A percentile compares a stretch with the other conserved stretches of the same genome.
Evolutionary conservation across 2,329 filamentous ascomycete species (phyloP).

Genomic region (Lachnellula subtilissima): DNA sequence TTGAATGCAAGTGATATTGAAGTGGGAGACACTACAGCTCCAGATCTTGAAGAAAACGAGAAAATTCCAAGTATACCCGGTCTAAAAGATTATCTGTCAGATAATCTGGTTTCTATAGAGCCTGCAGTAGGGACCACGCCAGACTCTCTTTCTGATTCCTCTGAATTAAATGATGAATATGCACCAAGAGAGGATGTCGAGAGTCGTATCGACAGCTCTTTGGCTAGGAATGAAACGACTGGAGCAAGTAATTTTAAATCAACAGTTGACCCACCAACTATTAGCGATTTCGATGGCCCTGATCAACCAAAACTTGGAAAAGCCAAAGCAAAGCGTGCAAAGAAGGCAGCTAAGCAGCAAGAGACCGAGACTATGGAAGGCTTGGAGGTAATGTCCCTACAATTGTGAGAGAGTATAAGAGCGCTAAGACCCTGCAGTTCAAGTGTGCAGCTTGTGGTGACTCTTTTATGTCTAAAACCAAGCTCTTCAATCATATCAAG

Average conservation of each 20-base stretch:
- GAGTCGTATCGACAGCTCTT: constrained; percentile 15
- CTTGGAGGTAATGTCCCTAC: constrained; percentile 14
- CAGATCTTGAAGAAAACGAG: not conserved
- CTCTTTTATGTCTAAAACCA: constrained; percentile 55
- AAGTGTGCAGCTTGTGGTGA: constrained; percentile 53
- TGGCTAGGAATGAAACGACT: constrained; percentile 12
- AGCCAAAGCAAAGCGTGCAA: constrained; percentile 49
- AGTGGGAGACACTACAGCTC: not conserved
- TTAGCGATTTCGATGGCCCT: constrained; percentile 3
- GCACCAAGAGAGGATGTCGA: constrained; percentile 28
- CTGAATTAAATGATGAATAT: constrained; percentile 30
- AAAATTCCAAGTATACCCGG: not conserved
- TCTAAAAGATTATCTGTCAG: not conserved
- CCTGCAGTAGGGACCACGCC: not conserved
- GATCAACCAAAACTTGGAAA: constrained; percentile 40
- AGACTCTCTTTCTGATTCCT: constrained; percentile 8
- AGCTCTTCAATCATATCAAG: constrained; percentile 59
- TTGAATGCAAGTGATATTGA: constrained; percentile 3
- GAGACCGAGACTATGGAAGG: constrained; percentile 12
- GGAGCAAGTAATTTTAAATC: constrained; percentile 12
- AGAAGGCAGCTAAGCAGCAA: constrained; percentile 39
- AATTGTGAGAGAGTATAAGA: not conserved
- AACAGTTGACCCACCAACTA: constrained; percentile 10
- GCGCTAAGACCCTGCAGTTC: constrained; percentile 31
- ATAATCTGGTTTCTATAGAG: not conserved